Evolutionary conservation across 768 basidiomycete species (phyloP), one percentile per base, ranked within the genome.

Genomic region (Termitomyces sp.): DNA sequence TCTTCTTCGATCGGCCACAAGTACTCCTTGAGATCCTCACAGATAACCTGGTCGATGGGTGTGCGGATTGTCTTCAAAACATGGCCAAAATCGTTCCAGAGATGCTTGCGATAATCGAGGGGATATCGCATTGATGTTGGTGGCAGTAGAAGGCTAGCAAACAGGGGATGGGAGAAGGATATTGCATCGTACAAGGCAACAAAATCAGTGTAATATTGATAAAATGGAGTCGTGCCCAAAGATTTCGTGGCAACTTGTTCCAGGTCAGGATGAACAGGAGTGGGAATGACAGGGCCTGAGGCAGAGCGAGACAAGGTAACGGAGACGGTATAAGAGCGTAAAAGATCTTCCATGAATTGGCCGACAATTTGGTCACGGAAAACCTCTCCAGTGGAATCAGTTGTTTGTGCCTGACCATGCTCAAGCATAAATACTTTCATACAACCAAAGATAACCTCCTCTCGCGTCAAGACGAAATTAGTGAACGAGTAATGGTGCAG

Each of bases 371-470:
- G 59, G 68, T 97, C 91, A n/a, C 93, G 76, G 70, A 91, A 98
- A 2, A 97, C 85, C 60, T 94, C 89, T 41, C 76, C 82, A 0
- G 68, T 57, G 22, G 79, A 76, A 53, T 77, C 74, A 13, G 70
- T 73, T 35, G 42, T 25, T 49, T 81, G 72, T 0, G 71, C 64
- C 60, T 91, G 86, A 1, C 82, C 91, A 65, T 96, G 91, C 67
- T 98, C 95, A 27, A 98, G 82, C 94, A 97, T 95, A 70, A 93
- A 94, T 15, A 97, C 83, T 60, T 91, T 91, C 91, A 97, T 95
- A 59, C 93, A 88, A 18, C 78, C 81, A 61, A 94, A 88, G 5
- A 89, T 74, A 1, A 78, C 71, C 58, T 87, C 82, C 49, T 83
- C 82, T 41, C 80, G 74, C 16, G 69, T 73, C 64, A 85, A 66